phyloP scores from a whole-genome alignment of 169 alveolate species.

The Besnoitia besnoiti region DNA sequence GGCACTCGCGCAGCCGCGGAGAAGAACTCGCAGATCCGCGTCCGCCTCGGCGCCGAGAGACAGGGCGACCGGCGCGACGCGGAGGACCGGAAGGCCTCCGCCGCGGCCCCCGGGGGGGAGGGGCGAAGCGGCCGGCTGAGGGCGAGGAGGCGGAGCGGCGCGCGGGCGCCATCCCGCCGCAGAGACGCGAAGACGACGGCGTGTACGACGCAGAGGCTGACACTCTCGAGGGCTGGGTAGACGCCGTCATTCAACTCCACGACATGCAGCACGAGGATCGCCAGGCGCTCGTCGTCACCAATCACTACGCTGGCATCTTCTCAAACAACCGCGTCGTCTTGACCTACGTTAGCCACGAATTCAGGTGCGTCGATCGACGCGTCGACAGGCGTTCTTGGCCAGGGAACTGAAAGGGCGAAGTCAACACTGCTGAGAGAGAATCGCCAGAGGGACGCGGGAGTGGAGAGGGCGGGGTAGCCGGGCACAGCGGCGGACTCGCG shows the following conservation, averaged over 20 bases:
- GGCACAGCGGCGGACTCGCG: too few species aligned
- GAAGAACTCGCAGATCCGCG: neutral
- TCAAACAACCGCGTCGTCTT: neutral
- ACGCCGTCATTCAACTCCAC: slow-evolving; percentile 50
- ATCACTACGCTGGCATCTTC: slow-evolving; percentile 53
- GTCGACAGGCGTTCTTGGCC: too few species aligned
- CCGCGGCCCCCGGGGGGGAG: neutral
- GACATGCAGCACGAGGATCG: neutral
- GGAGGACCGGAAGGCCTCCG: neutral
- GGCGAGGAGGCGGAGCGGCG: neutral
- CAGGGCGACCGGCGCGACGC: too few species aligned
- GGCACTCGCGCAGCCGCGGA: neutral
- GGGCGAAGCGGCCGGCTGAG: neutral
- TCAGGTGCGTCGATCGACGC: slow-evolving; percentile 42
- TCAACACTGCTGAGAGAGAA: too few species aligned
- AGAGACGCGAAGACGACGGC: neutral
- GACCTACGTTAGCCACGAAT: slow-evolving; percentile 9
- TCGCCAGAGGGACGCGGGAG: too few species aligned
- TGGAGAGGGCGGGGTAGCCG: too few species aligned
- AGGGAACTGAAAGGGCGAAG: too few species aligned
- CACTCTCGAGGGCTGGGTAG: slow-evolving; percentile 18
- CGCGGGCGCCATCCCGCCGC: neutral
- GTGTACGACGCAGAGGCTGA: neutral
- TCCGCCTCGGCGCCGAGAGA: neutral
- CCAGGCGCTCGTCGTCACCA: slow-evolving; percentile 40